These are phyloP conservation scores for Ceratocystis cacaofunesta DNA, from an alignment of 2,329 filamentous ascomycete genomes.

Conservation along the genomic window DNA sequence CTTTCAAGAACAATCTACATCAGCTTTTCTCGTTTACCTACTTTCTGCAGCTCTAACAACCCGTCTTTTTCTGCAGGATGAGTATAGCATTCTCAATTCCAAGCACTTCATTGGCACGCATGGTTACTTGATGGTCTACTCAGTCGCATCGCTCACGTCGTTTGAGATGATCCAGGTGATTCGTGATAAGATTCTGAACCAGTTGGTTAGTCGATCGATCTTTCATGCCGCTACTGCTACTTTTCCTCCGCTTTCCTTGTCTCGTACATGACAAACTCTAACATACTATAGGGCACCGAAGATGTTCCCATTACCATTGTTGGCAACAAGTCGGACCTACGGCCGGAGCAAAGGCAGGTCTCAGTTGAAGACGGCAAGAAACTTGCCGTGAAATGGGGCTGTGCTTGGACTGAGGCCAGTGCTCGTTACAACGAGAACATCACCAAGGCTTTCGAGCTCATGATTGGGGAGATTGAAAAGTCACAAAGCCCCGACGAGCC, in stretches of 20 bases:
- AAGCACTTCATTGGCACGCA: conserved; percentile 99
- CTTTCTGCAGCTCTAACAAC: neutral
- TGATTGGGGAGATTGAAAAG: conserved; percentile 92
- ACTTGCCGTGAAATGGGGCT: conserved; percentile 73
- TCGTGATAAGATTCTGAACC: conserved; percentile 91
- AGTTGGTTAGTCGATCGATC: conserved; percentile 50
- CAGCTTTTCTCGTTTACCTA: neutral
- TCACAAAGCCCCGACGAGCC: conserved; percentile 79
- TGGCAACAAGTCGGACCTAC: conserved; percentile 91
- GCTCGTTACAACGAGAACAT: conserved; percentile 93
- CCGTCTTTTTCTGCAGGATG: conserved; percentile 46
- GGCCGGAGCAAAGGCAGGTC: conserved; percentile 86
- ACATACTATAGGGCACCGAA: conserved; percentile 58
- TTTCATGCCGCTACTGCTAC: neutral
- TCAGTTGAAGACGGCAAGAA: conserved; percentile 70
- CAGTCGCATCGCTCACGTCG: conserved; percentile 81
- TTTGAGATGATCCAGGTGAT: conserved; percentile 98
- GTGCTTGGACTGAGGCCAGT: conserved; percentile 88
- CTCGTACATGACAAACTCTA: neutral
- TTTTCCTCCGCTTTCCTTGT: neutral
- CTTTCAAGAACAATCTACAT: neutral
- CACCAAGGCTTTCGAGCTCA: conserved; percentile 76
- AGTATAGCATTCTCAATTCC: conserved; percentile 95
- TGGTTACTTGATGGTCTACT: conserved; percentile 97
- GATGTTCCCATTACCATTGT: conserved; percentile 88